Evolutionary conservation across 1,139 yeast species (phyloP), one percentile per base, ranked within the genome.

Genomic region (Kodamaea suecica): DNA sequence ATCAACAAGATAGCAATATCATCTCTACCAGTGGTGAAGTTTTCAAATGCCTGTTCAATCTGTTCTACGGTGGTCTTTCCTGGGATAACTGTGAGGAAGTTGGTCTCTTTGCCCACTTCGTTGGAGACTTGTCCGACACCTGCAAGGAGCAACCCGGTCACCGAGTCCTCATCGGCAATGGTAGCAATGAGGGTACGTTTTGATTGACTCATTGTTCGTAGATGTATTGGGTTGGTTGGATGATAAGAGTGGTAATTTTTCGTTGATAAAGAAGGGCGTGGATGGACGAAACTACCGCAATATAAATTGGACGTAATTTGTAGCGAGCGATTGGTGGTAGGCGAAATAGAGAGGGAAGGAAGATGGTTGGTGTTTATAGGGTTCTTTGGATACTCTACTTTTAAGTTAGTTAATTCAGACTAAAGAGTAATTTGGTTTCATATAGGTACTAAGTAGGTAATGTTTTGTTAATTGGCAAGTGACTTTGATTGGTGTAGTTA

Each of bases 91-190:
- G 84, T 75, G 50, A 79, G 67, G 55, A 84, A 88, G 69, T 94
- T 94, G 66, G 87, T 80, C 47, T 82, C 84, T 55, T 81, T 78
- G 16, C 79, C 78, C 29, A 70, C 63, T 42, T 74, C 76, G 43
- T 73, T 70, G 44, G 83, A 67, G 17, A 88, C 81, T 57, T 92
- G 95, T 19, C 99, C 99, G 41, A 87, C 81, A 25, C 99, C 99
- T 1, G 99, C 98, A 42, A 92, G 74, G 31, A 92, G 70, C 70
- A 94, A 77, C 4, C 99, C 99, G 2, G 98, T 94, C 41, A 92
- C 90, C 14, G 97, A 84, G 56, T 92, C 98, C 64, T 90, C 98
- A 55, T 90, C 98, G 17, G 97, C 97, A 55, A 90, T 87, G 35
- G 90, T 94, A 9, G 97, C 97, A 39, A 90, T 69, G 48, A 87